Evolutionary conservation across 495 filamentous ascomycete genomes (phyloP).

Genomic region (Penicillium robsamsonii): DNA sequence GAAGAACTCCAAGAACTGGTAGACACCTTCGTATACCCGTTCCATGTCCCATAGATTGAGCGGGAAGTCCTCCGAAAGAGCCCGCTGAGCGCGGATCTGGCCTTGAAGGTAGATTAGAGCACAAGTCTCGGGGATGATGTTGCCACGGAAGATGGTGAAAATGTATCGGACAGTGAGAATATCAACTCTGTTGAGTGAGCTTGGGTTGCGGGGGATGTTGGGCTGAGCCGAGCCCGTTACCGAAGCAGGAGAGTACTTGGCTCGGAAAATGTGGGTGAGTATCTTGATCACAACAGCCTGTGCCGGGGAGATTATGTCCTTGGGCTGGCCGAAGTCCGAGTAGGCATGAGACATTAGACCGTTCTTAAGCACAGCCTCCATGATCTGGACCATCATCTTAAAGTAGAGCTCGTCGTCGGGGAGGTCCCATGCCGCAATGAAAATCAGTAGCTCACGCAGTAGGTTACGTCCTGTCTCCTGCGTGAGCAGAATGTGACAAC

Average conservation of each 20-base stretch:
- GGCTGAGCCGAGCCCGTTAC: slow-evolving; percentile 42
- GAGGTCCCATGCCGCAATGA: slow-evolving; percentile 95
- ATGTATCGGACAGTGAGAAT: slow-evolving; percentile 79
- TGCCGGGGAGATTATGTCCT: slow-evolving; percentile 92
- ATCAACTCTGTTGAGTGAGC: slow-evolving; percentile 52
- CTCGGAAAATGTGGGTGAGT: slow-evolving; percentile 82
- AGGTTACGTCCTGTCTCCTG: slow-evolving; percentile 84
- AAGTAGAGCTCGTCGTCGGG: slow-evolving; percentile 88
- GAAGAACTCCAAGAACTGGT: slow-evolving; percentile 90
- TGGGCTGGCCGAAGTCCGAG: slow-evolving; percentile 82
- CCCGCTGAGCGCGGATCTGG: slow-evolving; percentile 70
- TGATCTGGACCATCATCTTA: slow-evolving; percentile 92
- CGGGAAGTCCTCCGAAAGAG: slow-evolving; percentile 77
- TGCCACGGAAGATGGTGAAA: slow-evolving; percentile 85
- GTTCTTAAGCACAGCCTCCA: slow-evolving; percentile 85
- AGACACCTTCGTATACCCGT: slow-evolving; percentile 81
- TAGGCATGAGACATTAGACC: slow-evolving; percentile 87
- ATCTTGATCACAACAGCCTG: slow-evolving; percentile 90
- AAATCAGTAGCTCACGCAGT: slow-evolving; percentile 85
- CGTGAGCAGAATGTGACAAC: slow-evolving; percentile 84
- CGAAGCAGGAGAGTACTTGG: slow-evolving; percentile 57
- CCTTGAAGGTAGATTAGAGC: slow-evolving; percentile 91
- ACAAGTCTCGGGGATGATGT: slow-evolving; percentile 87
- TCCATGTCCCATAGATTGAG: slow-evolving; percentile 98
- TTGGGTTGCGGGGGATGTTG: slow-evolving; percentile 35